phyloP scores from a whole-genome alignment of 2,329 filamentous ascomycete species.

The Drechslerella stenobrocha region DNA sequence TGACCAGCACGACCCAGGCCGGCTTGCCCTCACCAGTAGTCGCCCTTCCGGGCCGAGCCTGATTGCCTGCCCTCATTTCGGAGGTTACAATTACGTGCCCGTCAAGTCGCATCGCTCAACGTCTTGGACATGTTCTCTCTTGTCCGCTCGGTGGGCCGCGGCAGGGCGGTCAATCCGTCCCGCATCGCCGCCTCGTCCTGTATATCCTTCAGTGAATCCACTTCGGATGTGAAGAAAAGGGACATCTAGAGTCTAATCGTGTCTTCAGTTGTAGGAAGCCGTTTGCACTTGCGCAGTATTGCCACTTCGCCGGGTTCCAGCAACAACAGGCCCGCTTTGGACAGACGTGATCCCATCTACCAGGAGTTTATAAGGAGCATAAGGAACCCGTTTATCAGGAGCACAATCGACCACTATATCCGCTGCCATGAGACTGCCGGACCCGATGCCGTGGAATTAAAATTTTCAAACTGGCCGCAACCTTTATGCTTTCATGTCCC shows the following conservation, averaged over 20 bases:
- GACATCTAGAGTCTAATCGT: background rate
- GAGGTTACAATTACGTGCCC: background rate
- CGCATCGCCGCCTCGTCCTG: conserved; percentile 16
- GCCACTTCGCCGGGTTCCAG: background rate
- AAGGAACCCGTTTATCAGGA: conserved; percentile 22
- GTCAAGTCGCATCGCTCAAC: conserved; percentile 1
- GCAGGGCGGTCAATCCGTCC: conserved; percentile 14
- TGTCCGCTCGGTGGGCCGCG: conserved; percentile 13
- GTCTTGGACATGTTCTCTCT: background rate
- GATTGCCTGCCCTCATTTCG: conserved; percentile 2
- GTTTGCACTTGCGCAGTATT: background rate
- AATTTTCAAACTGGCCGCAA: background rate
- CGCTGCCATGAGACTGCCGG: conserved; percentile 1
- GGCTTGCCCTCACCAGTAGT: too few relatives aligned
- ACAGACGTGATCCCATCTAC: conserved; percentile 21
- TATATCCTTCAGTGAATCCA: background rate
- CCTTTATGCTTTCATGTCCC: conserved; percentile 25
- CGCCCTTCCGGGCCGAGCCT: too few relatives aligned
- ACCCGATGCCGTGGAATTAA: background rate
- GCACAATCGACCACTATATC: conserved; percentile 12
- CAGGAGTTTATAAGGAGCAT: conserved; percentile 31
- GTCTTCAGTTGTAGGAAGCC: conserved; percentile 1
- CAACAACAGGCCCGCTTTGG: conserved; percentile 1
- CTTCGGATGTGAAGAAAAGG: background rate
- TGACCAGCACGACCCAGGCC: too few relatives aligned